Base-by-base conservation (phyloP, 1,284 basidiomycete species). In the Violaceomyces palustris region DNA sequence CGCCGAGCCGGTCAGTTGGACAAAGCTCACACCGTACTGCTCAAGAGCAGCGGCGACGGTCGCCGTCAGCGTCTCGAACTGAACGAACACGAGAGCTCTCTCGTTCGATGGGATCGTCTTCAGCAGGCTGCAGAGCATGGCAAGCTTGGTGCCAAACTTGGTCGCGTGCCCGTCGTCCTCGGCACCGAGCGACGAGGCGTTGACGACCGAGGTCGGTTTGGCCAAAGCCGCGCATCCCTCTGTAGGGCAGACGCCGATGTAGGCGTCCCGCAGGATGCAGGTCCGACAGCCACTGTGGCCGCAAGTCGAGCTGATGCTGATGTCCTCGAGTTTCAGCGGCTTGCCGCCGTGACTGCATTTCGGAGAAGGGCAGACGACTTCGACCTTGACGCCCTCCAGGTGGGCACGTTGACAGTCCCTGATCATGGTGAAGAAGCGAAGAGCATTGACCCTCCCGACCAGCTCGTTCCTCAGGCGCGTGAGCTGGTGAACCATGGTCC, bases 21-120 rank as follows among this genome's bases (percentile, higher is more conserved):
- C 80, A 74, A 83, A 90, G 24, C 79, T 78, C 66, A 96, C 83
- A 15, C 81, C 80, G 65, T 88, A 81, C 33, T 81, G 79, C 1
- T 74, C 76, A 50, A 96, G 80, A 0, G 88, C 88, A 50, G 90
- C 86, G 6, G 82, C 82, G 28, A 94, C 87, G 74, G 93, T 94
- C 68, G 83, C 82, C 78, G 86, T 87, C 50, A 96, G 79, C 73
- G 94, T 92, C 8, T 83, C 84, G 79, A 93, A 96, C 67, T 96
- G 91, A 11, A 93, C 86, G 74, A 96, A 96, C 41, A 96, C 82
- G 29, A 96, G 80, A 11, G 92, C 80, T 3, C 88, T 83, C 60
- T 94, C 88, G 12, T 83, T 77, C 58, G 81, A 79, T 1, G 86
- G 83, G 19, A 92, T 80, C 28, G 81, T 79, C 82, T 83, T 83